These are phyloP conservation scores for Nicotiana undulata DNA, from an alignment of 257 asterid species.

Conservation along the genomic window DNA sequence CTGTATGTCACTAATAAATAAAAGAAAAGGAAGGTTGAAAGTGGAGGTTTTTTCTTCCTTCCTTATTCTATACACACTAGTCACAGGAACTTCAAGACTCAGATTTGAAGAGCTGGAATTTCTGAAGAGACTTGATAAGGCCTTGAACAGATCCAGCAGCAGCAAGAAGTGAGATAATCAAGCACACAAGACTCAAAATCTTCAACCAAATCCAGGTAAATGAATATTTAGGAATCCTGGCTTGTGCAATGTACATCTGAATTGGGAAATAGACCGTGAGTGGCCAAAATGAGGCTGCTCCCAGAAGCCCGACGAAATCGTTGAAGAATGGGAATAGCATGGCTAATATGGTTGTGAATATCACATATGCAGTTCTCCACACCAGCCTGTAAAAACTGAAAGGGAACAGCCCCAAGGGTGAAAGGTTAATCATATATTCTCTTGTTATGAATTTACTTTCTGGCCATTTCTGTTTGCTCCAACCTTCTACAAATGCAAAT, in stretches of 20 bases:
- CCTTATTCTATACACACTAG: neutral
- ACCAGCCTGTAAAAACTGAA: conserved; percentile 40
- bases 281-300: conserved; percentile 65
- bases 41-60: neutral
- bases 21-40: neutral
- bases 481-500: conserved; percentile 41
- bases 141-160: conserved; percentile 62
- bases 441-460: conserved; percentile 17
- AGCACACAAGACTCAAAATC: conserved; percentile 32
- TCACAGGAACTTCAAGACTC: conserved; percentile 17
- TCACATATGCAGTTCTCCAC: conserved; percentile 54
- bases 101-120: conserved; percentile 31
- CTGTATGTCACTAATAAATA: neutral
- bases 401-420: conserved; percentile 14
- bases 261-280: conserved; percentile 53
- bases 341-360: conserved; percentile 38
- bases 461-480: conserved; percentile 31
- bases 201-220: conserved; percentile 40
- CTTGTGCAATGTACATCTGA: conserved; percentile 45
- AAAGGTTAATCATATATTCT: conserved; percentile 19
- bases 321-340: conserved; percentile 74
- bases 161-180: conserved; percentile 44
- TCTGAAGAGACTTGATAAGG: conserved; percentile 25
- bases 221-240: conserved; percentile 27
- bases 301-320: conserved; percentile 55